A percentile compares a stretch with the other conserved stretches of the same genome.
phyloP scores from a whole-genome alignment of 164 flowering plant genomes.

The Umbilicus rupestris region DNA sequence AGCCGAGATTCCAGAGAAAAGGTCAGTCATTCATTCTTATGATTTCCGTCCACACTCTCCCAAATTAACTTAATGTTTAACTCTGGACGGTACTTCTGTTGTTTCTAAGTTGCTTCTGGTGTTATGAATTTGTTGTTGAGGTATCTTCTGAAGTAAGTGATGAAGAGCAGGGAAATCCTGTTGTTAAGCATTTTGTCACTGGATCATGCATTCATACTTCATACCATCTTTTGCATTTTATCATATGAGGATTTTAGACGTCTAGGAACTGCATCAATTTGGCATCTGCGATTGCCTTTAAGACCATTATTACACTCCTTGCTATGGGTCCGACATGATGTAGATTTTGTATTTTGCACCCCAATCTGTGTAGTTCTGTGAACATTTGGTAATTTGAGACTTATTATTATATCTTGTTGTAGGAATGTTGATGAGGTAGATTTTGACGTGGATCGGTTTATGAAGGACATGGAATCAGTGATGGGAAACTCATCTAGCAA shows the following conservation, averaged over 20 bases:
- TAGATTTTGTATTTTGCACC: neutral
- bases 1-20: constrained; percentile 70
- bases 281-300: too few species aligned
- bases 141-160: neutral
- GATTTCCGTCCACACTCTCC: too few species aligned
- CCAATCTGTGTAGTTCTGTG: neutral
- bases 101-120: neutral
- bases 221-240: neutral
- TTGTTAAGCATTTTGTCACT: neutral
- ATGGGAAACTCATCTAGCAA: constrained; percentile 16
- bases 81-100: neutral
- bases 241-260: neutral
- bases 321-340: too few species aligned
- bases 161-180: neutral
- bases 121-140: neutral
- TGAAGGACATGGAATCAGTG: constrained; percentile 48
- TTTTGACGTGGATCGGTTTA: constrained; percentile 65
- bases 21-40: constrained; percentile 24
- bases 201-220: neutral
- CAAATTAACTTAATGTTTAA: too few species aligned
- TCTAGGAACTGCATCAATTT: neutral
- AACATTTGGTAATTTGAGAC: neutral
- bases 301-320: too few species aligned
- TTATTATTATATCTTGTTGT: constrained; percentile 47
- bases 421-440: constrained; percentile 40